Conservation (phyloP, 192 early-diverging fungal species). For the Mortierella antarctica region DNA sequence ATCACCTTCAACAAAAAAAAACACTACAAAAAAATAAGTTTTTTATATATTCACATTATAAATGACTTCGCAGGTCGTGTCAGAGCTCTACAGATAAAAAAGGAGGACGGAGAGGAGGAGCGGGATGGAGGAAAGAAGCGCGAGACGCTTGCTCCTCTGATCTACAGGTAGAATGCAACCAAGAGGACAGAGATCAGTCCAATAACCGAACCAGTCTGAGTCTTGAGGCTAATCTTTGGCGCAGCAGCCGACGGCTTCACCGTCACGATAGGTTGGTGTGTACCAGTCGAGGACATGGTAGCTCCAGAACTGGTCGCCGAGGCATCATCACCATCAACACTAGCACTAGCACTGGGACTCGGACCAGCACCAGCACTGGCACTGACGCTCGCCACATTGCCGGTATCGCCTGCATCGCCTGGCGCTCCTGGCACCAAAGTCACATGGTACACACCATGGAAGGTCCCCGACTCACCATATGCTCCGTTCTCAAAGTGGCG, state of each 20-base stretch:
- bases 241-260: too few relatives aligned
- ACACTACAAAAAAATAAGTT: not conserved
- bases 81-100: too few relatives aligned
- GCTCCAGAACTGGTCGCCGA: not conserved
- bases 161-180: too few relatives aligned
- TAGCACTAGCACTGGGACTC: not conserved
- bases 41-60: not conserved
- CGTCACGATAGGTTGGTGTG: not conserved
- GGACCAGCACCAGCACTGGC: not conserved
- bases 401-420: too few relatives aligned
- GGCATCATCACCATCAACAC: not conserved
- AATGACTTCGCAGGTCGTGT: not conserved
- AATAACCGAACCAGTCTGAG: too few relatives aligned
- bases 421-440: not conserved
- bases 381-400: not conserved
- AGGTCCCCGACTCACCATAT: not conserved
- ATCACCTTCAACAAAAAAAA: not conserved
- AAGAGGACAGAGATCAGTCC: too few relatives aligned
- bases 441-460: not conserved
- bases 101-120: not conserved
- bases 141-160: too few relatives aligned
- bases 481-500: not conserved
- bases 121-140: too few relatives aligned
- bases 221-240: too few relatives aligned
- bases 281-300: not conserved